Evolutionary conservation across 1,284 basidiomycete species (phyloP), one percentile per base, ranked within the genome.

Genomic region (Ganoderma lucidum): DNA sequence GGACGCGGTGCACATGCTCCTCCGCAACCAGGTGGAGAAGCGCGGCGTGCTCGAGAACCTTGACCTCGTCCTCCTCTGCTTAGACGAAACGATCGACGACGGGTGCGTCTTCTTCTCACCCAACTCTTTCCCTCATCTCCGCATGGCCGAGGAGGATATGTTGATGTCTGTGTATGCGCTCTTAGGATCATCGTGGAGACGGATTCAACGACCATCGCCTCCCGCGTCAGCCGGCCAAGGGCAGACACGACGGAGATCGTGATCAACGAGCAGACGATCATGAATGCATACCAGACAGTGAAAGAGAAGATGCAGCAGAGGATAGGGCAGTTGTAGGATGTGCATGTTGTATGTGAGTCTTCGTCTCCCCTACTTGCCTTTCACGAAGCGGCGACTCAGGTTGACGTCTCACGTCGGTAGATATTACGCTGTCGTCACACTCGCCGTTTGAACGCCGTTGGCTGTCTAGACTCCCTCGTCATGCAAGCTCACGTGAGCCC

Each of bases 81-180:
- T 99, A 60, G 98, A 99, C 82, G 98, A 99, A 85, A 97, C 96
- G 6, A 91, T 99, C 65, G 98, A 99, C 81, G 96, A 99, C 78
- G 97, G 97, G 97, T 98, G 79, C 77, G 92, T 87, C n/a, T 28
- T 23, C 23, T 51, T 14, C 12, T 51, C 48, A 5, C 23, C 48
- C 10, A 5, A 23, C 48, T 28, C 23, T 2, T 9, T 41, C 39
- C 39, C 39, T 12, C 39, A 41, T 9, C 9, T 8, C 39, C 12
- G 14, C 17, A 19, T 45, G 44, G 17, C 3, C 17, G 44, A 12
- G 32, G 17, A 2, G 30, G 15, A 10, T 15, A 9, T 32, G 45
- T 35, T 69, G 12, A 65, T 35, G 28, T 5, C 23, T 3, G 45
- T 53, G 10, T 56, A 28, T 68, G 45, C 15, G 19, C 58, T 58